Evolutionary conservation across 2,329 filamentous ascomycete genomes (phyloP), one percentile per base, ranked within the genome.

Genomic region (Diaporthe ampelina): DNA sequence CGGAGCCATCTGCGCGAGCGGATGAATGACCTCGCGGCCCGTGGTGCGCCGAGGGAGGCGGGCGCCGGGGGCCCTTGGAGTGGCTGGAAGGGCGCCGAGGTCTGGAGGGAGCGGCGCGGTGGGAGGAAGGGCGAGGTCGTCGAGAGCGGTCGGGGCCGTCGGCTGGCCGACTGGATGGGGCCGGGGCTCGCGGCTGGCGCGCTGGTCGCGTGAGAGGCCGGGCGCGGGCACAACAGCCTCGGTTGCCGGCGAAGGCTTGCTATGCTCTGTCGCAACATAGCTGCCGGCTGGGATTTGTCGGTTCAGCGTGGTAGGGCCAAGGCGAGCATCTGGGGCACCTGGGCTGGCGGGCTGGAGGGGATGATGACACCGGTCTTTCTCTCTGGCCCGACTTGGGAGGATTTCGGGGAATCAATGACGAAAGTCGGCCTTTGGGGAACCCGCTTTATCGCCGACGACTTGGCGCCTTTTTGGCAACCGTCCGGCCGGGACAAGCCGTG

Each of bases 1-100:
- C 94, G 93, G n/a, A 90, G 87, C 93, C 94, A 97, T 89, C 90
- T 94, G 71, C 92, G 89, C 29, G 91, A 89, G 45, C 91, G 90
- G 21, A 87, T 88, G 81, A 94, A 97, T 74, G 92, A 88, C 81
- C 93, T 95, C 15, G 94, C 91, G 11, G 90, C 87, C 26, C 86
- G 87, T 0, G 95, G 93, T 72, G 90, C 91, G 69, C 95, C 95
- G 40, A 98, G 89, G 50, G 94, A 94, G 75, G 89, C 89, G 8
- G 95, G 95, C 6, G 94, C 91, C 0, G 95, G 95, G 8, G 95
- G 95, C 0, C 74, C 74, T 0, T 90, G 88, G 78, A 95, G 89
- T 19, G 92, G 90, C 76, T 92, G 87, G 81, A 91, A 94, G 75
- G 86, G 86, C 48, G 83, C 81, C 56, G 76, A 72, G 21, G 78